Evolutionary conservation across 116 monocot genomes (phyloP), one percentile per base, ranked within the genome.

Genomic region (Posidonia oceanica): DNA sequence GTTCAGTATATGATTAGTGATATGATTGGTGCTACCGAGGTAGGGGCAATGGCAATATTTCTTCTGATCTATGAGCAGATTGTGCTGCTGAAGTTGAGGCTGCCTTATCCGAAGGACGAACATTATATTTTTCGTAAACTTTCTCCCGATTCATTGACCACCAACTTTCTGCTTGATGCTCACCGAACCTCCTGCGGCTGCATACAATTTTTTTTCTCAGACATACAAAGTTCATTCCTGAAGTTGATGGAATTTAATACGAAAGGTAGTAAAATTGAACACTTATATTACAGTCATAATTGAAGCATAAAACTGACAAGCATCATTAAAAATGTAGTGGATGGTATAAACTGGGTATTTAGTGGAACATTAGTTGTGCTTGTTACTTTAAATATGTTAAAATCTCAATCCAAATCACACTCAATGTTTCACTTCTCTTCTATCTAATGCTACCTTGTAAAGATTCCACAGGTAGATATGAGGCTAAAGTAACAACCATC

Each of bases 141-240:
- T 51, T 84, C 42, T 77, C 76, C 0, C 88, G 86, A 59, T 93
- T 88, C 51, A 85, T 84, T 14, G 84, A 86, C 93, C 93, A 93
- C 93, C 93, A 93, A 17, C 76, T 66, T 73, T 86, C 88, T 18
- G 93, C 93, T 66, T 88, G 88, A 61, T 88, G 82, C 75, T 88
- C 93, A 7, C 86, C 86, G 73, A 93, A 93, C 68, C 86, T 82
- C 69, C 93, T 82, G 37, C 93, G 84, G 55, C 93, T 93, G 86
- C 75, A 77, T 10, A 39, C 14, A 68, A 18, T 52, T 68, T 68
- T 68, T 68, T 12, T 44, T 64, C 21, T 64, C 39, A 64, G 64
- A 64, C 48, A 38, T 23, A 37, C 16, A 64, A 20, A 64, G 6
- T 40, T 39, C 64, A 4, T 39, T 16, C 39, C 17, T 40, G 13